A percentile compares a stretch with the other conserved stretches of the same genome.
These are phyloP conservation scores for Toxicodendron radicans DNA, from an alignment of 345 rosid genomes.

Conservation along the genomic window DNA sequence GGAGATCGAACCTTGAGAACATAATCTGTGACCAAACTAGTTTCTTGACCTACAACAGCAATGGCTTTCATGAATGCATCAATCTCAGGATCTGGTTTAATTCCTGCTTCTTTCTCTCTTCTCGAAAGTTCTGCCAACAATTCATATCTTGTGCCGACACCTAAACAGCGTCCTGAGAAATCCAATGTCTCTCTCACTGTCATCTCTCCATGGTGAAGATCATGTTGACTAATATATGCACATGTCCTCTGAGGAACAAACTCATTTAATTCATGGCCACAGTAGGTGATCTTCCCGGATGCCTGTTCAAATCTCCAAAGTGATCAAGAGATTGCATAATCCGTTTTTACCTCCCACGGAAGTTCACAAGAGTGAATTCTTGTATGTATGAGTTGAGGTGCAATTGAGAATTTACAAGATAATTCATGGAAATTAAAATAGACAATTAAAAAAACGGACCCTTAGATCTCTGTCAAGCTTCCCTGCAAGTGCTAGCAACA, in stretches of 20 bases:
- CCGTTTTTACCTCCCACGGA: too few relatives aligned
- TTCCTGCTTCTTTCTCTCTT: conserved; percentile 71
- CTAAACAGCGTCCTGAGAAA: conserved; percentile 79
- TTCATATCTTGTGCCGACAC: conserved; percentile 69
- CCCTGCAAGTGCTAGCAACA: conserved; percentile 72
- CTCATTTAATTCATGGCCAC: conserved; percentile 68
- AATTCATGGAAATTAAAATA: not conserved
- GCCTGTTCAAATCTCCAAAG: conserved; percentile 35
- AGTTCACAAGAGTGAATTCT: too few relatives aligned
- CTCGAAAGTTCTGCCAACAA: conserved; percentile 69
- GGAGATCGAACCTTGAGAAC: conserved; percentile 55
- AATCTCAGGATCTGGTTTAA: conserved; percentile 73
- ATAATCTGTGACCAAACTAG: conserved; percentile 78
- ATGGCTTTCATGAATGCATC: conserved; percentile 84
- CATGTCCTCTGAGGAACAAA: conserved; percentile 77
- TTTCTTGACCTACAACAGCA: conserved; percentile 57
- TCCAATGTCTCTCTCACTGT: conserved; percentile 84
- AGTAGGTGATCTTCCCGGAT: conserved; percentile 64
- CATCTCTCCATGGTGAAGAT: conserved; percentile 80
- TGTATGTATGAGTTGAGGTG: too few relatives aligned
- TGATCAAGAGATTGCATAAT: not conserved
- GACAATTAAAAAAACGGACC: conserved; percentile 34
- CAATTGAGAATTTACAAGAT: not conserved
- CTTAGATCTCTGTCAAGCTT: conserved; percentile 60
- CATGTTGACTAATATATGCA: conserved; percentile 86